Base-by-base conservation (phyloP, 2,329 filamentous ascomycete genomes). In the Lachnellula hyalina region DNA sequence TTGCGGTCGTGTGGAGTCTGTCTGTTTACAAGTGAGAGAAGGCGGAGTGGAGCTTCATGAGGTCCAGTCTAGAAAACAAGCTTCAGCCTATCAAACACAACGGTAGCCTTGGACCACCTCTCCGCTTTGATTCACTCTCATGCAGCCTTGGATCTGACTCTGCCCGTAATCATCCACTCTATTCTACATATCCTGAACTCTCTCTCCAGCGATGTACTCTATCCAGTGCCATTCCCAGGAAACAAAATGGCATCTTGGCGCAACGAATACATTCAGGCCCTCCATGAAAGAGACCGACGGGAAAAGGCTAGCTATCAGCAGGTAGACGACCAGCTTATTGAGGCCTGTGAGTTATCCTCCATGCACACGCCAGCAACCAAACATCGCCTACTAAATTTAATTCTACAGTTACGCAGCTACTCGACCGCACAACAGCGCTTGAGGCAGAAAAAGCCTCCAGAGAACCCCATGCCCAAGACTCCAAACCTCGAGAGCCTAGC, bases 261-360 rank as follows among this genome's bases (percentile, higher is more conserved):
- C 67, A 84, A 89, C 62, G 88, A 95, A 66, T 96, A 96, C 71
- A 77, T 89, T 59, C 77, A 82, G 58, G 86, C 87, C 61, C 78
- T 97, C 61, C 80, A 84, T 63, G 85, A 87, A 65, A 78, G 84
- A 60, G 89, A 90, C 65, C 80, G 84, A 66, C 80, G 83, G 59
- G 87, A 90, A 67, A 79, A 83, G 66, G 77, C 77, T 54, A 82
- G 85, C 63, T 74, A 77, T 55, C 78, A 75, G 61, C 77, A 78
- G 5, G 75, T 83, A 57, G 82, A 83, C 61, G 75, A 76, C 65
- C 80, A 84, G 51, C 80, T 95, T 58, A 87, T 96, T 65, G 80
- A 90, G 69, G 86, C 89, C 58, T 96, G 92, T 96, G 70, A 63
- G 82, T 60, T 23, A 28, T n/a, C 46, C 45, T 41, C 41, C 28